A percentile compares a stretch with the other conserved stretches of the same genome.
Conservation (phyloP, 2,329 filamentous ascomycete genomes). For the Pezicula carpinea region DNA sequence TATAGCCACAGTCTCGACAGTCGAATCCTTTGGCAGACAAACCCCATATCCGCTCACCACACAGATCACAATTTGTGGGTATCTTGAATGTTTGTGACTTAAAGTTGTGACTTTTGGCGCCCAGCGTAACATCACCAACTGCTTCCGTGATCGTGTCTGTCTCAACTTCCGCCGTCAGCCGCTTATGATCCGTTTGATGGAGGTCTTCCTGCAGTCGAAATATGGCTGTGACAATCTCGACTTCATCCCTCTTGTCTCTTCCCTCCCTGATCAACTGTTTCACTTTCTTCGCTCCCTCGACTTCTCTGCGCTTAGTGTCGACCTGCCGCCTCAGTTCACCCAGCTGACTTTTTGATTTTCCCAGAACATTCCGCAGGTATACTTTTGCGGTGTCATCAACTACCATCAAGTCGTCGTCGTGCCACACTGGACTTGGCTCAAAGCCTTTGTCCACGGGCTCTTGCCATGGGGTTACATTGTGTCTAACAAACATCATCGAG, state of each 20-base stretch:
- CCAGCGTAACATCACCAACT: constrained; percentile 88
- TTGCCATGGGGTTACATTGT: constrained; percentile 79
- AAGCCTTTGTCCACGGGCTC: constrained; percentile 83
- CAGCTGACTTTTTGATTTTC: constrained; percentile 82
- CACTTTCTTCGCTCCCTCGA: constrained; percentile 69
- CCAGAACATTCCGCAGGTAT: constrained; percentile 85
- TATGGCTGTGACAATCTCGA: constrained; percentile 76
- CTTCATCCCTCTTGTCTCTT: constrained; percentile 83
- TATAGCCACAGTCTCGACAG: constrained; percentile 94
- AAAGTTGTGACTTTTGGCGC: constrained; percentile 94
- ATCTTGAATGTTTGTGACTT: constrained; percentile 99
- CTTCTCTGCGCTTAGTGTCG: constrained; percentile 80
- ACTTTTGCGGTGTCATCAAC: constrained; percentile 83
- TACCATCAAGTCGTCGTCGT: constrained; percentile 84
- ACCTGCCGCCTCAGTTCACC: constrained; percentile 77
- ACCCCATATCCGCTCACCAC: constrained; percentile 95
- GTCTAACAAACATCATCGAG: constrained; percentile 95
- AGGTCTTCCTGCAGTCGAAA: constrained; percentile 81
- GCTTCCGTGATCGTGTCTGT: constrained; percentile 86
- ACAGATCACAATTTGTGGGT: constrained; percentile 95
- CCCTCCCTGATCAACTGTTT: constrained; percentile 77
- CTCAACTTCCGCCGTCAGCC: constrained; percentile 86
- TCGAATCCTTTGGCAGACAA: constrained; percentile 94
- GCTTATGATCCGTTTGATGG: constrained; percentile 77
- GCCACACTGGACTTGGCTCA: constrained; percentile 94